Conservation (phyloP, 495 filamentous ascomycete genomes). For the Trichoderma parareesei region DNA sequence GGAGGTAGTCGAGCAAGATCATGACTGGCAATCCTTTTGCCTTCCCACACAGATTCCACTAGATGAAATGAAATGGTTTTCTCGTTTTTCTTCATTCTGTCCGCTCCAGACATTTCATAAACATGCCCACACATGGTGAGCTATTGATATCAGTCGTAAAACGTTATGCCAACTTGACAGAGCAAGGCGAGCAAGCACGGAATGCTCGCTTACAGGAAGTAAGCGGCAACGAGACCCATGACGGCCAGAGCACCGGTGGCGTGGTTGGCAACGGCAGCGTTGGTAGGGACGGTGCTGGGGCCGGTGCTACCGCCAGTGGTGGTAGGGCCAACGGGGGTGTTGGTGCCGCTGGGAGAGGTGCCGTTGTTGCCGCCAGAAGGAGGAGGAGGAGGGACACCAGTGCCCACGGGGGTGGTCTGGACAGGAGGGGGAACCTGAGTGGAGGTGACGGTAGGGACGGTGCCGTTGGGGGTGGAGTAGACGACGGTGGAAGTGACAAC, state of each 20-base stretch:
- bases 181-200: background rate
- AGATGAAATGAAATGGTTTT: background rate
- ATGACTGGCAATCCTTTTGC: background rate
- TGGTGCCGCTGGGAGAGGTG: background rate
- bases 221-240: slow-evolving; percentile 14
- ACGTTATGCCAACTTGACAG: background rate
- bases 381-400: background rate
- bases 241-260: slow-evolving; percentile 13
- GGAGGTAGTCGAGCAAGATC: background rate
- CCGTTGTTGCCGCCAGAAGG: background rate
- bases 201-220: slow-evolving; percentile 9
- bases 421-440: background rate
- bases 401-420: background rate
- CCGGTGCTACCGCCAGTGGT: slow-evolving; percentile 6
- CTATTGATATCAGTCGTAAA: background rate
- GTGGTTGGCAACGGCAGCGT: slow-evolving; percentile 10
- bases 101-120: background rate
- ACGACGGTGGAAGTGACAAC: slow-evolving; percentile 1
- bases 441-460: slow-evolving; percentile 1
- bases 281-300: slow-evolving; percentile 4
- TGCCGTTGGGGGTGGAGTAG: slow-evolving; percentile 5
- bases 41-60: background rate
- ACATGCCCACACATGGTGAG: background rate
- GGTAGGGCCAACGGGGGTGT: slow-evolving; percentile 14
- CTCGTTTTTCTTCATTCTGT: background rate